Conservation (phyloP, 2,329 filamentous ascomycete genomes). For the Metarhizium album region DNA sequence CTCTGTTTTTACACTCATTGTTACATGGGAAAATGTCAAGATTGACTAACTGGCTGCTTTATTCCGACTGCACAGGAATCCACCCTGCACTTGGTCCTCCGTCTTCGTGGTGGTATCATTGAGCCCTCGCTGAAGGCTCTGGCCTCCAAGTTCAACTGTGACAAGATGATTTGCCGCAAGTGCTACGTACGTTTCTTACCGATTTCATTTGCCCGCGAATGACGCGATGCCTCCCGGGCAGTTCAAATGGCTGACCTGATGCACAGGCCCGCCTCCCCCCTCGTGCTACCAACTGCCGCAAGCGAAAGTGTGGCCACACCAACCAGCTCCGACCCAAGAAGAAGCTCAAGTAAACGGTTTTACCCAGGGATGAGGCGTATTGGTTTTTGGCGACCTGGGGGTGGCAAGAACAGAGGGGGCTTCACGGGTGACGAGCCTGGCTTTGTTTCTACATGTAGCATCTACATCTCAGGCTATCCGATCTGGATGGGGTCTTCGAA, state of each 20-base stretch:
- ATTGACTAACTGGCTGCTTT: background rate
- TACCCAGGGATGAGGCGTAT: constrained; percentile 33
- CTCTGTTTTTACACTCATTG: background rate
- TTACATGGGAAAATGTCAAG: background rate
- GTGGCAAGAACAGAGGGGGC: constrained; percentile 24
- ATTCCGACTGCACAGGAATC: constrained; percentile 57
- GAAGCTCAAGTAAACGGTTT: constrained; percentile 74
- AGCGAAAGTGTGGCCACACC: constrained; percentile 99
- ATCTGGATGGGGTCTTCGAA: constrained; percentile 25
- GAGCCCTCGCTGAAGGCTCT: constrained; percentile 98
- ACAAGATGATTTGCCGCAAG: constrained; percentile 99
- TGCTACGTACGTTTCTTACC: constrained; percentile 72
- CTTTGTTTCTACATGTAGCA: constrained; percentile 30
- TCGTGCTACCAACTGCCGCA: constrained; percentile 99
- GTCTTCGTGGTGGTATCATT: constrained; percentile 98
- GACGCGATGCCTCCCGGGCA: background rate
- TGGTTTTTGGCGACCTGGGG: constrained; percentile 30
- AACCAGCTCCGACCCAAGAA: constrained; percentile 99
- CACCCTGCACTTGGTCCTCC: constrained; percentile 95
- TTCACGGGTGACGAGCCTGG: constrained; percentile 25
- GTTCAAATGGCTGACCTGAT: constrained; percentile 9
- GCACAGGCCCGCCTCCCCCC: constrained; percentile 72
- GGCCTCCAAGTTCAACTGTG: constrained; percentile 99
- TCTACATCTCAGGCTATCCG: constrained; percentile 27
- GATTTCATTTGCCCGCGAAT: background rate